Percentiles rank a stretch among this genome's conserved stretches.
Evolutionary conservation across 352 stramenopile species (phyloP).

Genomic region (Globisporangium emineosum): DNA sequence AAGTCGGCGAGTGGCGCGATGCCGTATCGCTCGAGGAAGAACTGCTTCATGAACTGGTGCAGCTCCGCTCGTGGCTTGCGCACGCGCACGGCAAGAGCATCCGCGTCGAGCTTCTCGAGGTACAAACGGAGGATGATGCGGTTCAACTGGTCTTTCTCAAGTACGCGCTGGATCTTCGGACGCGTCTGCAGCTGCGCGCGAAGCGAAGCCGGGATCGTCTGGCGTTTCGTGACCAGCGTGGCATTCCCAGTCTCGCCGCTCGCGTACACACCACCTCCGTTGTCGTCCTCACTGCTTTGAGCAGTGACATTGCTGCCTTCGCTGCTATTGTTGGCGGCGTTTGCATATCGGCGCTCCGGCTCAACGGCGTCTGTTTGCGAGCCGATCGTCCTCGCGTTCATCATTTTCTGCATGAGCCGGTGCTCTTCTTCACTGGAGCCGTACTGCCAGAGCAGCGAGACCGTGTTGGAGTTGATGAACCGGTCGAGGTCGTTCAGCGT

Average conservation of each 20-base stretch:
- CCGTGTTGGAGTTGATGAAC: background rate
- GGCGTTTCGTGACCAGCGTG: background rate
- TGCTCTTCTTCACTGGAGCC: background rate
- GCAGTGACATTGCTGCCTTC: background rate
- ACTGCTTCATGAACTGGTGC: background rate
- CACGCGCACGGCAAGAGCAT: background rate
- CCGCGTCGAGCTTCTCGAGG: background rate
- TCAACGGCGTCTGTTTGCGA: background rate
- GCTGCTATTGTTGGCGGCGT: background rate
- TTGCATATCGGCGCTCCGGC: background rate
- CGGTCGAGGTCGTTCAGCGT: background rate
- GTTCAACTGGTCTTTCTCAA: background rate
- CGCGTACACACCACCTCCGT: background rate
- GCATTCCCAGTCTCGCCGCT: background rate
- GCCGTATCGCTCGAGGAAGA: background rate
- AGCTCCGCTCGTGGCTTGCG: background rate
- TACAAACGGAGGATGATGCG: background rate
- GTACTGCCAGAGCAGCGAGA: background rate
- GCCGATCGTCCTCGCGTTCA: background rate
- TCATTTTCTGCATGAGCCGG: background rate
- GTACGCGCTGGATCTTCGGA: background rate
- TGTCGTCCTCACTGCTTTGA: background rate
- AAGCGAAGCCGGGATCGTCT: background rate
- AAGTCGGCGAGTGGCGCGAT: background rate
- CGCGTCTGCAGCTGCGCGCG: background rate